Evolutionary conservation across 768 basidiomycete genomes (phyloP).

Genomic region (Russula sp.): DNA sequence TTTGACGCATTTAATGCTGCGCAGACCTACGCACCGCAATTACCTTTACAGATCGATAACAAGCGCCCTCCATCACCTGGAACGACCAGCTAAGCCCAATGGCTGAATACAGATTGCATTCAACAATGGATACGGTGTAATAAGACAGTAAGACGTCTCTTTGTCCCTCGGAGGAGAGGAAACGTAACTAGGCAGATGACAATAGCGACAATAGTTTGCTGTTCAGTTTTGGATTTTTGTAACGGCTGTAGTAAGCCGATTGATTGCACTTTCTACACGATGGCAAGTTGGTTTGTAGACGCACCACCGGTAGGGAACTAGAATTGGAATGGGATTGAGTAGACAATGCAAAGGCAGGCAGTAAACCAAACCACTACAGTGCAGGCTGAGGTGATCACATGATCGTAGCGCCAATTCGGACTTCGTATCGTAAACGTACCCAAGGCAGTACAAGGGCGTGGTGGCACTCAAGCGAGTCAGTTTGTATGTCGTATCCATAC

Average conservation of each 20-base stretch:
- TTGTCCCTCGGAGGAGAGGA: neutral
- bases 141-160: neutral
- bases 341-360: too few relatives aligned
- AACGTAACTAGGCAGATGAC: neutral
- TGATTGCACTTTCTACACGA: neutral
- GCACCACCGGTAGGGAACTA: too few relatives aligned
- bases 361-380: too few relatives aligned
- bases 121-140: neutral
- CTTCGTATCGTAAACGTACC: too few relatives aligned
- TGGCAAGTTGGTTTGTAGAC: too few relatives aligned
- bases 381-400: too few relatives aligned
- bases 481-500: too few relatives aligned
- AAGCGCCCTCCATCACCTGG: neutral
- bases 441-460: too few relatives aligned
- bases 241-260: neutral
- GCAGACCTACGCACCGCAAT: neutral
- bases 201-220: neutral
- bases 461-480: too few relatives aligned
- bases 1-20: neutral
- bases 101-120: neutral
- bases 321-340: too few relatives aligned
- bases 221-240: neutral
- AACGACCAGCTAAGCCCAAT: neutral
- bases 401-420: too few relatives aligned
- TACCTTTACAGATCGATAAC: slow-evolving; percentile 3